Evolutionary conservation across 2,329 filamentous ascomycete genomes (phyloP), one percentile per base, ranked within the genome.

Genomic region (Orbilia ellipsospora): DNA sequence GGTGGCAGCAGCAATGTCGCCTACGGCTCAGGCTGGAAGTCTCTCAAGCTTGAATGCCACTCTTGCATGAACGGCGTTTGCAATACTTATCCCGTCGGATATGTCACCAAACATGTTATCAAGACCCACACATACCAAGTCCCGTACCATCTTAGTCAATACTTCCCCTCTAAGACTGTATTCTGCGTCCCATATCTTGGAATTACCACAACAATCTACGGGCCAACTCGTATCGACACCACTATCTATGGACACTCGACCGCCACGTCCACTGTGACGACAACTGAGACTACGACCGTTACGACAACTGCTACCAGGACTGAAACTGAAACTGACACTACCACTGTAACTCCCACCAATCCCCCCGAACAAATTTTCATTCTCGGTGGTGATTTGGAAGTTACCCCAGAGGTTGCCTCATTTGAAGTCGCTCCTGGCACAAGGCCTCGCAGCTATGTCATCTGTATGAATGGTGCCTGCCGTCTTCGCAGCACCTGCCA

Each of bases 11-110:
- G 70, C n/a, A 73, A 73, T 5, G 51, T 74, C 45, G 57, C 50
- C 31, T 68, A 57, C 56, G 70, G 70, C 18, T 26, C 52, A 5
- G 45, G 50, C 16, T 73, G 69, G 63, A 74, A 68, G 26, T 57
- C 70, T 23, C 70, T 74, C 44, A 20, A 68, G 16, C 48, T 74
- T 18, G 56, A 67, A 62, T 74, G 70, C 26, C 64, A 64, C 16
- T 74, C 70, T 13, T 74, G 70, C 52, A 74, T 74, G 45, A 74
- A 74, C n/a, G 70, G 70, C 12, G 44, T 68, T 18, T 74, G 70
- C 56, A 63, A 56, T 12, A 68, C 28, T 7, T 74, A 67, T 26
- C 70, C 70, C 0, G 50, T 74, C 15, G 63, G 63, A 52, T 63
- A 66, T 23, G 36, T 74, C 42, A 63, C 56, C 15, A 74, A 74